phyloP scores from a whole-genome alignment of 2,329 filamentous ascomycete genomes.

The Colletotrichum sp. region DNA sequence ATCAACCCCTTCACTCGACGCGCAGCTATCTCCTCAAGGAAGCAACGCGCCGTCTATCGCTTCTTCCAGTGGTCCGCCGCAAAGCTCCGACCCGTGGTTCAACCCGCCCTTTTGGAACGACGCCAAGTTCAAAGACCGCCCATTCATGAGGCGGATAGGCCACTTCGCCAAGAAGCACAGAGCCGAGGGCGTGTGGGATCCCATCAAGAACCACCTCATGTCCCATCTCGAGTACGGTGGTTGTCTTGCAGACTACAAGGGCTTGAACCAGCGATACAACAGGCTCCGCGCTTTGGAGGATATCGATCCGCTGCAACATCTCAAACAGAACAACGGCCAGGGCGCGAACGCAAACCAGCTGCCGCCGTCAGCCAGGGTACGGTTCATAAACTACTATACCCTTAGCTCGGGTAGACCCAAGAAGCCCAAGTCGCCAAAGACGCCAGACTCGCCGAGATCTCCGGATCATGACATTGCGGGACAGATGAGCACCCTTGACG shows the following conservation, averaged over 20 bases:
- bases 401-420: constrained; percentile 78
- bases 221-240: constrained; percentile 86
- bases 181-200: constrained; percentile 69
- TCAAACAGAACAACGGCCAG: constrained; percentile 22
- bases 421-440: constrained; percentile 35
- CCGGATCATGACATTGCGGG: neutral
- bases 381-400: constrained; percentile 92
- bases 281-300: constrained; percentile 75
- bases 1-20: constrained; percentile 24
- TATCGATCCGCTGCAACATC: constrained; percentile 57
- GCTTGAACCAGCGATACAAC: constrained; percentile 73
- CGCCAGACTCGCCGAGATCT: constrained; percentile 12
- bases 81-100: constrained; percentile 65
- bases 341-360: constrained; percentile 24
- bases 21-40: constrained; percentile 20
- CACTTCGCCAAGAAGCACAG: constrained; percentile 86
- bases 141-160: constrained; percentile 70
- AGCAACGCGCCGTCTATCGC: constrained; percentile 4
- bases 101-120: constrained; percentile 82
- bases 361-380: constrained; percentile 58
- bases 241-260: constrained; percentile 77
- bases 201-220: constrained; percentile 74
- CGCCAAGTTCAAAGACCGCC: constrained; percentile 69
- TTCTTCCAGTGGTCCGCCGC: constrained; percentile 15
- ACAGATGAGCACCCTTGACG: neutral